Conservation (phyloP, 345 rosid genomes). For the Dimocarpus longan region DNA sequence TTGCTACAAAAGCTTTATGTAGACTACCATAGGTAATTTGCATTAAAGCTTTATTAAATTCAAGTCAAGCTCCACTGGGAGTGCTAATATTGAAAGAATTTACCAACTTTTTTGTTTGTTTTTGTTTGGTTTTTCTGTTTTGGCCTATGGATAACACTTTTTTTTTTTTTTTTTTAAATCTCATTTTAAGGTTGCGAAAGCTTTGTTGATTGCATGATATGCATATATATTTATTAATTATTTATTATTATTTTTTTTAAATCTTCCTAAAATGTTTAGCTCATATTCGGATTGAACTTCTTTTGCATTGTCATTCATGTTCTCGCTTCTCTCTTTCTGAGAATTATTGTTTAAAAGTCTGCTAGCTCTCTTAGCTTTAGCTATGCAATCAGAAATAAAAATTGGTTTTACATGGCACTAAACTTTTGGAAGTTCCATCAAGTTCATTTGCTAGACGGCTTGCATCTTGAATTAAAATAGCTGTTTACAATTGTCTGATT, state of each 20-base stretch:
- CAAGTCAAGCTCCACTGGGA: background rate
- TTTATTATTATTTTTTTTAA: background rate
- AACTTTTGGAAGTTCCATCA: background rate
- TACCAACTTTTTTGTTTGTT: background rate
- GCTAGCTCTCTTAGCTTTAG: background rate
- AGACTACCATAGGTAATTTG: background rate
- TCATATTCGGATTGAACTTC: background rate
- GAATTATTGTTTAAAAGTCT: constrained; percentile 1
- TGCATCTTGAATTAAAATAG: background rate
- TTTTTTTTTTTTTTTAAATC: too few relatives aligned
- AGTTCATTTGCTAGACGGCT: background rate
- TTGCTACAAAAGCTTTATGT: background rate
- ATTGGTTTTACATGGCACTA: background rate
- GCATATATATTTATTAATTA: background rate
- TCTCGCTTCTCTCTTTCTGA: background rate
- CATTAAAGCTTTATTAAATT: constrained; percentile 3
- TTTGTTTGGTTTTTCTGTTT: background rate
- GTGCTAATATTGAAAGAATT: background rate
- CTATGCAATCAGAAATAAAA: background rate
- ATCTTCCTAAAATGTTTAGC: background rate
- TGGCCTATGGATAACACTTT: background rate
- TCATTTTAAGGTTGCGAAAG: background rate
- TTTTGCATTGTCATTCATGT: background rate
- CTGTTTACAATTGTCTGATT: too few relatives aligned
- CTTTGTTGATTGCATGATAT: background rate